Evolutionary conservation across 1,139 yeast genomes (phyloP).

Genomic region (Scheffersomyces insectosa): DNA sequence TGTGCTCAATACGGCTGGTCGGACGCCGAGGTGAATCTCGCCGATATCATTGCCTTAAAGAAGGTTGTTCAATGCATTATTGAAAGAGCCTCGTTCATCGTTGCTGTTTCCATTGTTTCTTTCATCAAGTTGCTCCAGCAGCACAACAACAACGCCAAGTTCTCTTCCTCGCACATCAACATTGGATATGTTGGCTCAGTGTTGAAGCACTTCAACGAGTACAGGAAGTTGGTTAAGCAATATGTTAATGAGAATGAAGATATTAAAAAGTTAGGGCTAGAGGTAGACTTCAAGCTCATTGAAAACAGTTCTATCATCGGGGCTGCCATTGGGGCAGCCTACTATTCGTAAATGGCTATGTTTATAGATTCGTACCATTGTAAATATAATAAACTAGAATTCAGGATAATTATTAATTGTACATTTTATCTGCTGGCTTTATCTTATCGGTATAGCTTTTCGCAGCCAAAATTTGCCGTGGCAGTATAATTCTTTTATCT

Average conservation of each 20-base stretch:
- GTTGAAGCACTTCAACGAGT: conserved; percentile 35
- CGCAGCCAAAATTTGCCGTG: too few species aligned
- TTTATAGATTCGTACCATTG: background rate
- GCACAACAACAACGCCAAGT: conserved; percentile 26
- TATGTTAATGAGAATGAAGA: conserved; percentile 32
- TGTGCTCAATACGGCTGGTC: conserved; percentile 25
- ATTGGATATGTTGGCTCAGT: conserved; percentile 51
- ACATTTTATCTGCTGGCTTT: too few species aligned
- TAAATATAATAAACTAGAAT: too few species aligned
- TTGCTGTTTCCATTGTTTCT: conserved; percentile 37
- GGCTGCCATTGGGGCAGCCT: conserved; percentile 53
- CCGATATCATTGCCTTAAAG: conserved; percentile 31
- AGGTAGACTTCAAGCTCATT: conserved; percentile 39
- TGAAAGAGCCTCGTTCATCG: conserved; percentile 42
- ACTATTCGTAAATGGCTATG: conserved; percentile 14
- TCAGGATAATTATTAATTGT: too few species aligned
- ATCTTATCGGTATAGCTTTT: too few species aligned
- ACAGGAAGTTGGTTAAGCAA: conserved; percentile 30
- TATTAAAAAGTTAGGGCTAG: conserved; percentile 26
- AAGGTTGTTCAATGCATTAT: conserved; percentile 30
- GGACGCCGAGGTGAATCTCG: conserved; percentile 13
- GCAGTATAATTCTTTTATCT: too few species aligned
- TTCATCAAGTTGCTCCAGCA: conserved; percentile 33
- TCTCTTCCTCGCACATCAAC: conserved; percentile 20
- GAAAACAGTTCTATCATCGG: conserved; percentile 48